Evolutionary conservation across 1,284 basidiomycete genomes (phyloP), one percentile per base, ranked within the genome.

Genomic region (Ceratobasidium sp.): DNA sequence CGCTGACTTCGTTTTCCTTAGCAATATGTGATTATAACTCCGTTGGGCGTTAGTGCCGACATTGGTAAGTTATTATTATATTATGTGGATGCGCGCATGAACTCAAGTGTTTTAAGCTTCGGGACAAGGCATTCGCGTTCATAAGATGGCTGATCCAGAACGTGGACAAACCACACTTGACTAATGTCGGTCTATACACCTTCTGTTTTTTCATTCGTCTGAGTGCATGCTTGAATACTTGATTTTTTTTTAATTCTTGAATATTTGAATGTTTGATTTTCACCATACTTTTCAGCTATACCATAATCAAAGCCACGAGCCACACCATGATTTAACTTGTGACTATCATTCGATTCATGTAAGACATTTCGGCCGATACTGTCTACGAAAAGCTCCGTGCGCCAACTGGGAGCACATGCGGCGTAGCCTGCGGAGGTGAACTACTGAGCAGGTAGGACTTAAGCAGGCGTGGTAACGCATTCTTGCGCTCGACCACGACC

Each of bases 1-100:
- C 33, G 33, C 33, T 33, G 33, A 33, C 33, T 1, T 33, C 33
- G 33, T 33, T 33, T 33, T 33, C 33, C 33, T 33, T 10, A 95
- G 82, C 96, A 98, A 84, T 97, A 95, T 82, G 90, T 98, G 76
- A 88, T 98, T 65, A 97, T 98, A 83, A 97, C 96, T 0, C 96
- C 96, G 6, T 84, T 86, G 79, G 84, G 70, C 80, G 83, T 56
- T 52, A 64, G 52, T 28, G 66, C 54, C 12, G 56, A 62, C n/a
- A 56, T 59, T 42, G 74, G 62, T 73, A 15, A 67, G 77, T 57
- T 12, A 17, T 15, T 13, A 26, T 23, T 42, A 38, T 5, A 61
- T 44, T 6, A 61, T 69, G 17, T 26, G 40, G 38, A 2, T 20
- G 12, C 26, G 33, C 44, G n/a, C 46, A 75, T 33, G 71, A 67